Percentiles rank a stretch among this genome's conserved stretches.
Evolutionary conservation across 208 protist species (phyloP).

Genomic region (Kentomonas sorsogonicus): DNA sequence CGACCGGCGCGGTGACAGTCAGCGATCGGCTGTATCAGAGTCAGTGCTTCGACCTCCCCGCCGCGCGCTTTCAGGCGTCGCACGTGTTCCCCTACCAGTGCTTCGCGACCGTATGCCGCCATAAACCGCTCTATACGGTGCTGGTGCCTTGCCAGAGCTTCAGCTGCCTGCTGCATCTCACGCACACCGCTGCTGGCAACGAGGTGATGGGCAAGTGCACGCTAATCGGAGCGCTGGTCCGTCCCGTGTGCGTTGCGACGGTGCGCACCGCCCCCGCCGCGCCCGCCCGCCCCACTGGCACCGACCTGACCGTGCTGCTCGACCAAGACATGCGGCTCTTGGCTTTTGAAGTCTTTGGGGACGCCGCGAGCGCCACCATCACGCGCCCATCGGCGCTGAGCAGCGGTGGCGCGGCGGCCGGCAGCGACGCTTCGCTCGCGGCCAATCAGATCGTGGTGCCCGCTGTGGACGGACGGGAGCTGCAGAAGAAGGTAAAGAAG

Average conservation of each 20-base stretch:
- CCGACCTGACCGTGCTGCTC: conserved; percentile 26
- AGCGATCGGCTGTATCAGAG: conserved; percentile 24
- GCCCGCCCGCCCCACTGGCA: conserved; percentile 7
- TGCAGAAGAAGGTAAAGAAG: too few relatives aligned
- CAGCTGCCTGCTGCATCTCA: conserved; percentile 13
- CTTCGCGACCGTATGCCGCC: neutral
- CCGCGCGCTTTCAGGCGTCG: too few relatives aligned
- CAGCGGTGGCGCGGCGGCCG: too few relatives aligned
- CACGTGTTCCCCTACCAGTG: conserved; percentile 11
- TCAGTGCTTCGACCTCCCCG: conserved; percentile 7
- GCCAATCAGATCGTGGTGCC: conserved; percentile 16
- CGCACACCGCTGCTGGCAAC: neutral
- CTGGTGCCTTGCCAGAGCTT: conserved; percentile 11
- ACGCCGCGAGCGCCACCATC: too few relatives aligned
- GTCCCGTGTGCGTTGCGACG: neutral
- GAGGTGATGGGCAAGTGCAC: conserved; percentile 10
- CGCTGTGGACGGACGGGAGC: too few relatives aligned
- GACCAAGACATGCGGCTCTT: conserved; percentile 27
- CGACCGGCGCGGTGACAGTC: neutral
- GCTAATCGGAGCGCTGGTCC: neutral
- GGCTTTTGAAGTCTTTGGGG: conserved; percentile 38
- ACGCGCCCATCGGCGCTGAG: too few relatives aligned
- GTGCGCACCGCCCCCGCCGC: neutral
- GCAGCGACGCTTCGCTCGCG: too few relatives aligned
- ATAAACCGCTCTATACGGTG: conserved; percentile 6